Evolutionary conservation across 352 stramenopile genomes (phyloP).

Genomic region (Phytophthora palmivora): DNA sequence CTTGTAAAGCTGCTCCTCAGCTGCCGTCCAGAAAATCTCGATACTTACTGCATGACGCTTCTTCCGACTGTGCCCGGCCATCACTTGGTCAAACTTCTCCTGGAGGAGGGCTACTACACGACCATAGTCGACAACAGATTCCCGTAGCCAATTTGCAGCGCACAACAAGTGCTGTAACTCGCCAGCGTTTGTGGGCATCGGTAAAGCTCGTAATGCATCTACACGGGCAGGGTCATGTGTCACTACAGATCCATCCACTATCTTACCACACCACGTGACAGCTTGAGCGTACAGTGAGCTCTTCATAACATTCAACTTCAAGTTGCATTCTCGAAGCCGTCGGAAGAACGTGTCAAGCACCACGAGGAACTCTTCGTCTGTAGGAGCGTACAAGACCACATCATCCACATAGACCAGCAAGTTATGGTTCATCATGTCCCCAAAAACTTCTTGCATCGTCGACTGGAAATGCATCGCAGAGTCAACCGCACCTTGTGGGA

Average conservation of each 20-base stretch:
- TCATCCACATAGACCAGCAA: constrained; percentile 38
- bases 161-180: constrained; percentile 22
- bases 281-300: constrained; percentile 11
- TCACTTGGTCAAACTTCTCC: constrained; percentile 10
- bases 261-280: constrained; percentile 27
- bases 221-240: background rate
- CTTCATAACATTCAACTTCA: constrained; percentile 37
- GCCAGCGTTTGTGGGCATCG: constrained; percentile 5
- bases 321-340: background rate
- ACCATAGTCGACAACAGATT: constrained; percentile 14
- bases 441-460: constrained; percentile 14
- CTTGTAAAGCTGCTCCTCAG: no score
- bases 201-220: background rate
- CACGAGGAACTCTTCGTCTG: constrained; percentile 10
- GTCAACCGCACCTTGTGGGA: constrained; percentile 14
- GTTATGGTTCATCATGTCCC: constrained; percentile 12
- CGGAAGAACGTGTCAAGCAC: constrained; percentile 23
- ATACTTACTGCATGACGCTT: no score
- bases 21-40: no score
- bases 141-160: constrained; percentile 9
- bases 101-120: constrained; percentile 2
- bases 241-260: constrained; percentile 16
- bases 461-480: constrained; percentile 21
- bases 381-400: constrained; percentile 25
- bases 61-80: background rate